Conservation (phyloP, 2,329 filamentous ascomycete species). For the Ophiostoma ulmi region DNA sequence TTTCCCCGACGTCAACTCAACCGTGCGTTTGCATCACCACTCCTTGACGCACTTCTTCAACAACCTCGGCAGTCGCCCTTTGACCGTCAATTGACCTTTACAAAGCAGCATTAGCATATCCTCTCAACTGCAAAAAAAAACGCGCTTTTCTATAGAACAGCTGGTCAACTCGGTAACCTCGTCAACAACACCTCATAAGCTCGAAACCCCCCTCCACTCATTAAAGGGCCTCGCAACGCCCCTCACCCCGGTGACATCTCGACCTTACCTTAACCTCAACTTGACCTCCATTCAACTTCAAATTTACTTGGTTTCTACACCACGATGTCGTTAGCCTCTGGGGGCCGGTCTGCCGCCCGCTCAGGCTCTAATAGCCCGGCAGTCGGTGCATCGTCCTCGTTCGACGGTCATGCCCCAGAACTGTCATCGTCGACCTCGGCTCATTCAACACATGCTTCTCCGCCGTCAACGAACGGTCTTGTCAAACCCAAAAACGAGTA, state of each 20-base stretch:
- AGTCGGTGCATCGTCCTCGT: conserved; percentile 12
- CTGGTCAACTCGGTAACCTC: too few relatives aligned
- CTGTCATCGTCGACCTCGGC: background rate
- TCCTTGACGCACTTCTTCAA: background rate
- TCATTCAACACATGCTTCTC: background rate
- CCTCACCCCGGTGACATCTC: background rate
- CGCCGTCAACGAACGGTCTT: background rate
- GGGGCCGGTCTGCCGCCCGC: background rate
- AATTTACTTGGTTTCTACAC: background rate
- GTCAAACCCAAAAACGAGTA: conserved; percentile 18
- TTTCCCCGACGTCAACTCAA: background rate
- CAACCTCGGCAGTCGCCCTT: background rate
- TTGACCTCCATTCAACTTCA: background rate
- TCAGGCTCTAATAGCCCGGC: conserved; percentile 1
- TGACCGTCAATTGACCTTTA: background rate
- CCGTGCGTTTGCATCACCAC: background rate
- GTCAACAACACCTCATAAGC: background rate
- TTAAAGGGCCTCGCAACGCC: background rate
- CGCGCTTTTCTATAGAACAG: too few relatives aligned
- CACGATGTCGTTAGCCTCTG: background rate
- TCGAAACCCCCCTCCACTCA: background rate
- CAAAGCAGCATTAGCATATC: background rate
- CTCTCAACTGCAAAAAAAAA: too few relatives aligned
- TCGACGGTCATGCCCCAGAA: conserved; percentile 16
- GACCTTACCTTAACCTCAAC: background rate